Evolutionary conservation across 2,329 filamentous ascomycete species (phyloP).

Genomic region (Eutypa lata): DNA sequence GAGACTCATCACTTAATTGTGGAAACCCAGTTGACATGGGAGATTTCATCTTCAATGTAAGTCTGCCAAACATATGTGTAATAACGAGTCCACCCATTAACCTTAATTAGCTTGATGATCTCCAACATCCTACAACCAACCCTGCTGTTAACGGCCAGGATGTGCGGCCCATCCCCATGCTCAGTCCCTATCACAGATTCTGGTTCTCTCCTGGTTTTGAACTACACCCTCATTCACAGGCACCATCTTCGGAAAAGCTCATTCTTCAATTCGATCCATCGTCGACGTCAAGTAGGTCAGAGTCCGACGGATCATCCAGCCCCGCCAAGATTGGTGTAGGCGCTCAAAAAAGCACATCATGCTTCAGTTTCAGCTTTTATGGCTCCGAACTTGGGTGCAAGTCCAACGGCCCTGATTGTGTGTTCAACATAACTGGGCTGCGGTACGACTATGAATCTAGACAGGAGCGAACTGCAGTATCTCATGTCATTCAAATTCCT

Average conservation of each 20-base stretch:
- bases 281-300: slow-evolving; percentile 17
- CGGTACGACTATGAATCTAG: slow-evolving; percentile 17
- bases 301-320: slow-evolving; percentile 9
- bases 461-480: slow-evolving; percentile 10
- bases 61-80: slow-evolving; percentile 3
- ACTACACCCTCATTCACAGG: slow-evolving; percentile 14
- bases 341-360: slow-evolving; percentile 16
- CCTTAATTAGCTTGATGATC: slow-evolving; percentile 22
- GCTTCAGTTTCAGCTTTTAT: slow-evolving; percentile 27
- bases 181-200: slow-evolving; percentile 28
- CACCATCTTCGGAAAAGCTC: slow-evolving; percentile 25
- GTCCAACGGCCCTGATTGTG: slow-evolving; percentile 21
- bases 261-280: slow-evolving; percentile 28
- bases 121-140: slow-evolving; percentile 13
- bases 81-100: slow-evolving; percentile 4
- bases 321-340: slow-evolving; percentile 24
- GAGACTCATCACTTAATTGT: slow-evolving; percentile 13
- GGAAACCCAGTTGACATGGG: slow-evolving; percentile 21
- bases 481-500: slow-evolving; percentile 18
- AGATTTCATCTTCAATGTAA: slow-evolving; percentile 26
- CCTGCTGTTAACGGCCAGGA: slow-evolving; percentile 10
- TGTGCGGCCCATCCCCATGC: slow-evolving; percentile 20
- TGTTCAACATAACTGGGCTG: slow-evolving; percentile 26
- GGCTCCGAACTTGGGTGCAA: slow-evolving; percentile 24
- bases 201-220: slow-evolving; percentile 25